phyloP scores from a whole-genome alignment of 371 early-diverging fungal species.

The Caulochytrium protostelioides region DNA sequence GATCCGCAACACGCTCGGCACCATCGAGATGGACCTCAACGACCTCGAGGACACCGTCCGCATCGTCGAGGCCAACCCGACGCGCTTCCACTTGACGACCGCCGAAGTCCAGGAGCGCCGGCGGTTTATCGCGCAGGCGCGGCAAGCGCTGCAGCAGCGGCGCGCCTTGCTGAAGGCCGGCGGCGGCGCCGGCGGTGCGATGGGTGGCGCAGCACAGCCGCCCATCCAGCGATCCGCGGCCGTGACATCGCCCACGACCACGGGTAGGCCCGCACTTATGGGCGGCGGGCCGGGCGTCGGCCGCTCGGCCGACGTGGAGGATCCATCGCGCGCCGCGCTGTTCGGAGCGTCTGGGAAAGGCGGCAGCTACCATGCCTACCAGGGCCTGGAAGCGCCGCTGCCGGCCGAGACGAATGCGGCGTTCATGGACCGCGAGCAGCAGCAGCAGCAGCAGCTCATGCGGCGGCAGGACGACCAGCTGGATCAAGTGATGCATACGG shows the following conservation, averaged over 20 bases:
- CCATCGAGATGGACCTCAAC: slow-evolving; percentile 12
- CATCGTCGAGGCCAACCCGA: slow-evolving; percentile 17
- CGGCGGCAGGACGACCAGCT: slow-evolving; percentile 36
- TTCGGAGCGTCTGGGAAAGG: not conserved
- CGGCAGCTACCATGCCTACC: slow-evolving; percentile 8
- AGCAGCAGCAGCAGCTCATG: slow-evolving; percentile 23
- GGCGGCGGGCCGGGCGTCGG: slow-evolving; percentile 1
- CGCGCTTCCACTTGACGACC: slow-evolving; percentile 10
- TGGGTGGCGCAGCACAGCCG: not conserved
- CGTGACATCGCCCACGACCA: not conserved
- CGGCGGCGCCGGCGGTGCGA: not conserved
- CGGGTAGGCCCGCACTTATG: not conserved
- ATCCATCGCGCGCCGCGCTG: not conserved
- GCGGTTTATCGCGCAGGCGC: slow-evolving; percentile 10
- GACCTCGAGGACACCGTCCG: slow-evolving; percentile 17
- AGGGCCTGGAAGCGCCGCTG: slow-evolving; percentile 6
- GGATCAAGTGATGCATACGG: slow-evolving; percentile 32
- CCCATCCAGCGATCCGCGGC: not conserved
- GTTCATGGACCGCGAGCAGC: slow-evolving; percentile 17
- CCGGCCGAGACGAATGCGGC: slow-evolving; percentile 2
- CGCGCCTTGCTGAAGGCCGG: not conserved
- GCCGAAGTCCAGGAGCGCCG: slow-evolving; percentile 12
- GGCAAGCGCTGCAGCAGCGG: slow-evolving; percentile 3
- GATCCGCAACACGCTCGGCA: slow-evolving; percentile 2
- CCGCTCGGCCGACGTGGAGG: not conserved